Evolutionary conservation across 345 rosid species (phyloP).

Genomic region (Passiflora organensis): DNA sequence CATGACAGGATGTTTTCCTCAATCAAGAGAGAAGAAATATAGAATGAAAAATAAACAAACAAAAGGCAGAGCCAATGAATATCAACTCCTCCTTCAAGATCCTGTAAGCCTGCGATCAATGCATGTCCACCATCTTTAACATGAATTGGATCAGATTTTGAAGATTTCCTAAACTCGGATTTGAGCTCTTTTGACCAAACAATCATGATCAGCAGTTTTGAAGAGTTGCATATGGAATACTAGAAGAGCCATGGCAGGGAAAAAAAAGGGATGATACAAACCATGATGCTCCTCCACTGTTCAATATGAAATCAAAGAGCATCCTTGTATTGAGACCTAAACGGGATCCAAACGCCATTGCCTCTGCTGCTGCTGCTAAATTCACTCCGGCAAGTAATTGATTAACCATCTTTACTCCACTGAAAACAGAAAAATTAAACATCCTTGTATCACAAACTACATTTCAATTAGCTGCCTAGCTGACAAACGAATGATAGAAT

Average conservation of each 20-base stretch:
- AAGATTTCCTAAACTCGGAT: too few species aligned
- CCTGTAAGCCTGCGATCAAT: too few species aligned
- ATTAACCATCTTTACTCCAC: constrained; percentile 88
- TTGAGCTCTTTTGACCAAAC: too few species aligned
- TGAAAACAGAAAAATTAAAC: constrained; percentile 11
- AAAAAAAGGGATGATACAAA: constrained; percentile 27
- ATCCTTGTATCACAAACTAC: not conserved
- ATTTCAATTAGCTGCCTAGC: not conserved
- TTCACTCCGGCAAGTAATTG: constrained; percentile 98
- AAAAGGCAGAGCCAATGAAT: not conserved
- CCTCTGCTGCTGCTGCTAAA: constrained; percentile 92
- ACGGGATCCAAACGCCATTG: constrained; percentile 92
- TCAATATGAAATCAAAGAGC: constrained; percentile 54
- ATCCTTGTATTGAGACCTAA: constrained; percentile 75
- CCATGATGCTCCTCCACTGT: constrained; percentile 82
- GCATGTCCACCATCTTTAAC: too few species aligned
- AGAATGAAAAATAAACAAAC: too few species aligned
- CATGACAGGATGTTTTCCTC: too few species aligned
- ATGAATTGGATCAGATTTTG: too few species aligned
- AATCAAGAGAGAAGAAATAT: too few species aligned
- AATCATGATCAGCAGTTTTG: too few species aligned
- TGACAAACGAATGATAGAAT: too few species aligned
- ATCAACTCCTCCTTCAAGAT: not conserved
- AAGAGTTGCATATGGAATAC: too few species aligned
- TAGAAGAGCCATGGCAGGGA: too few species aligned